Evolutionary conservation across 2,329 filamentous ascomycete species (phyloP), one percentile per base, ranked within the genome.

Genomic region (Eutypa lata): DNA sequence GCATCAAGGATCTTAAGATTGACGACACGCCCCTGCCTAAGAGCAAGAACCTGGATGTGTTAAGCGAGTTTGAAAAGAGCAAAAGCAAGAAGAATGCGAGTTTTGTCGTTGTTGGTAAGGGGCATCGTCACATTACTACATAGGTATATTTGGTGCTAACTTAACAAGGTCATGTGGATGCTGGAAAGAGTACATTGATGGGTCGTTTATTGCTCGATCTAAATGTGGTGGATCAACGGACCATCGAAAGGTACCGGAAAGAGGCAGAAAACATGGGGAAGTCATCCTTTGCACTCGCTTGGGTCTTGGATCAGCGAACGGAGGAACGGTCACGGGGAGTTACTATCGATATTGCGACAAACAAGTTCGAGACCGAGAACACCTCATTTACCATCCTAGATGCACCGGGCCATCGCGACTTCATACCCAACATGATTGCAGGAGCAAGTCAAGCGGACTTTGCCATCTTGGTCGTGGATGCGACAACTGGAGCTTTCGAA

Each of bases 401-500:
- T 68, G 93, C 94, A 0, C 94, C 94, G 0, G 94, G 94, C 0
- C 94, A 99, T 71, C 83, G 87, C 55, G 94, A 99, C 68, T 99
- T 97, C 67, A 91, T 99, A 19, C 94, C 94, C 1, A 99, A 97
- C 70, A 99, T 99, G 94, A 97, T 99, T 68, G 93, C 93, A 2
- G 94, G 94, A 14, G 91, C 93, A 3, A 94, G 90, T 54, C 93
- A 97, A 71, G 95, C 94, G 10, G 94, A 99, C 68, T 94, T 97
- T 70, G 94, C 92, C 0, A 88, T 99, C 1, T 77, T 99, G 3
- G 94, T 99, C 19, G 90, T 99, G 55, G 94, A 99, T 68, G 89
- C 93, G 4, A 88, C 89, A 53, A 90, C 84, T 0, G 94, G 93
- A 33, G 92, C 92, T 33, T 97, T 97, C 60, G 94, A 99, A 69